Base-by-base conservation (phyloP, 176 grass and related monocot genomes). In the Oropetium thomaeum region DNA sequence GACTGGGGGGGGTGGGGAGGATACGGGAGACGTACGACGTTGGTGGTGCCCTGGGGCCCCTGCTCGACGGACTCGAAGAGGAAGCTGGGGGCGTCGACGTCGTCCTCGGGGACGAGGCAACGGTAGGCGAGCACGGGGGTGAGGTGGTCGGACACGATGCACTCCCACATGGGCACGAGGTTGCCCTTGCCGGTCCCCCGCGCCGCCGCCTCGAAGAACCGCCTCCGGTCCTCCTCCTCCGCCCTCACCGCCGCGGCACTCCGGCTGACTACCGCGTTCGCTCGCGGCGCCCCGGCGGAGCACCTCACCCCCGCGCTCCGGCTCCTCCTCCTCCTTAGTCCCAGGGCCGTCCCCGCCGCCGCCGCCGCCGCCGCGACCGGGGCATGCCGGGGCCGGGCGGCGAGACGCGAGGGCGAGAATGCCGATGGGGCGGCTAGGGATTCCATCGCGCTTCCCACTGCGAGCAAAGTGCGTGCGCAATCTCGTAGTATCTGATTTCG, bases 51-150 rank as follows among this genome's bases (percentile, higher is more conserved):
- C 34, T 84, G 53, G 0, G 65, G 85, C 37, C 80, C 89, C 67
- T 96, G 89, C 86, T 92, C 74, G 67, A 96, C 89, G 53, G 92
- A 96, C 84, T 96, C 92, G 54, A 96, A 96, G 69, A 92, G 89
- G 81, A 96, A 96, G 86, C 92, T 96, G 23, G 92, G 92, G 75
- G 83, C 19, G 11, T 92, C 80, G 72, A 62, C 79, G 63, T 89
- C 85, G 75, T 92, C 86, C 68, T 89, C 83, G 2, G 70, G 65
- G 63, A 96, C 76, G 49, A 96, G 92, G 81, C 92, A 92, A 38
- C 89, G 86, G 77, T 96, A 96, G 61, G 89, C 89, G 63, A 96
- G 76, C 62, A 96, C 86, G 22, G 92, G 92, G 38, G 92, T 96
- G 76, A 96, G 85, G 69, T 96, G 92, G 59, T 96, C 92, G 14